Evolutionary conservation across 2,329 filamentous ascomycete species (phyloP).

Genomic region (Leptographium lundbergii): DNA sequence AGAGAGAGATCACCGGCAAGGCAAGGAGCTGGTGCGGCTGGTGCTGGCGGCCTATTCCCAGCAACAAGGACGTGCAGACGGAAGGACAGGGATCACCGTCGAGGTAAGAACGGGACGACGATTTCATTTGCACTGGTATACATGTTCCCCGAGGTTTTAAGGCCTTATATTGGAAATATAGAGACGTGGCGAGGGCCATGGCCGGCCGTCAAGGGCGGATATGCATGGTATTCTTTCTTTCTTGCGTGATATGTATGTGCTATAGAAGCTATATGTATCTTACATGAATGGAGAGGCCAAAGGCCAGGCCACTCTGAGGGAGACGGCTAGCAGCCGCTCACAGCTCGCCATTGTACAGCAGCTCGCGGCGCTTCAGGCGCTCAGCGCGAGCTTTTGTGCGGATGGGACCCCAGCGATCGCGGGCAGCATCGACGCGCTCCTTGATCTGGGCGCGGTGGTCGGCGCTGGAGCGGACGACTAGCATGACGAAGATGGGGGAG

Average conservation of each 20-base stretch:
- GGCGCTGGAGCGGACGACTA: conserved; percentile 36
- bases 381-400: conserved; percentile 43
- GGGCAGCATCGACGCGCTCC: conserved; percentile 32
- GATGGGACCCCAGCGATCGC: conserved; percentile 45
- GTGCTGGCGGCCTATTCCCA: conserved; percentile 67
- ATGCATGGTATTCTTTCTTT: neutral
- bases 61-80: conserved; percentile 29
- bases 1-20: conserved; percentile 54
- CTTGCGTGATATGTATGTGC: neutral
- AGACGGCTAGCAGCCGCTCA: neutral
- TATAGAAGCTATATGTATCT: neutral
- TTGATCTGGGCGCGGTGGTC: conserved; percentile 35
- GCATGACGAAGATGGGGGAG: conserved; percentile 43
- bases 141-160: too few relatives aligned
- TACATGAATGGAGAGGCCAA: neutral
- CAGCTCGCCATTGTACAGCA: conserved; percentile 36
- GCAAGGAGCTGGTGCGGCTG: conserved; percentile 83
- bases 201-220: neutral
- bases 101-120: neutral
- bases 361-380: conserved; percentile 35
- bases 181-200: too few relatives aligned
- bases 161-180: too few relatives aligned
- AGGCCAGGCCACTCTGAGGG: too few relatives aligned
- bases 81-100: conserved; percentile 8
- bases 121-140: neutral